Conservation (phyloP, 2,329 filamentous ascomycete genomes). For the Arthrobotrys entomopaga region DNA sequence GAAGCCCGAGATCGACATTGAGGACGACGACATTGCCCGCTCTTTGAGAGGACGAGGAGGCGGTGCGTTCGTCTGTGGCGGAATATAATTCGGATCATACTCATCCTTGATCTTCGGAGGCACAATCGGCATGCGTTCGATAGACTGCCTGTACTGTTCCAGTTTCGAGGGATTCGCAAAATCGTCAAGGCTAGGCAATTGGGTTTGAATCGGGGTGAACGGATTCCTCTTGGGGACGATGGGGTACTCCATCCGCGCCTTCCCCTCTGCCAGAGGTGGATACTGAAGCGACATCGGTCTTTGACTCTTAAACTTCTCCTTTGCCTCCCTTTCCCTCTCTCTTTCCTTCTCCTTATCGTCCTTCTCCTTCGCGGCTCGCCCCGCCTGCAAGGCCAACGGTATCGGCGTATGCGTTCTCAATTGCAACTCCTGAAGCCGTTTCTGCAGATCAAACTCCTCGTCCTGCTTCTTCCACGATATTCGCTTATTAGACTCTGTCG, state of each 20-base stretch:
- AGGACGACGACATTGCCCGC: constrained; percentile 52
- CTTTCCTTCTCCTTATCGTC: constrained; percentile 50
- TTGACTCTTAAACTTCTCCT: constrained; percentile 33
- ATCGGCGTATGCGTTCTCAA: constrained; percentile 40
- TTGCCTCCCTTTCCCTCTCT: constrained; percentile 39
- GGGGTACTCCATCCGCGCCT: constrained; percentile 46
- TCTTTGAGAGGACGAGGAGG: constrained; percentile 57
- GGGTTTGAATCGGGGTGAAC: constrained; percentile 22
- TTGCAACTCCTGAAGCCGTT: constrained; percentile 51
- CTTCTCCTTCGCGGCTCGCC: constrained; percentile 28
- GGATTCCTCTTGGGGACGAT: constrained; percentile 41
- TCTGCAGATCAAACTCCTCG: constrained; percentile 53
- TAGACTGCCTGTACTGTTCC: constrained; percentile 44
- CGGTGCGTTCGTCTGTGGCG: constrained; percentile 5
- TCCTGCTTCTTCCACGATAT: constrained; percentile 52
- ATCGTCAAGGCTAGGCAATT: constrained; percentile 48
- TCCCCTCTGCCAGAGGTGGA: constrained; percentile 25
- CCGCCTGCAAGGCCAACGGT: constrained; percentile 30
- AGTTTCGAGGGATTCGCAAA: constrained; percentile 51
- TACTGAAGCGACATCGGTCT: constrained; percentile 42
- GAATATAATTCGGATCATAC: constrained; percentile 41
- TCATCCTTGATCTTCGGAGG: constrained; percentile 53
- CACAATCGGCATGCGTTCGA: constrained; percentile 41
- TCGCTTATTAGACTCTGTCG: constrained; percentile 39
- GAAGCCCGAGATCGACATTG: background rate